Base-by-base conservation (phyloP, 371 early-diverging fungal species). In the Thermomucor indicae-seudaticae region DNA sequence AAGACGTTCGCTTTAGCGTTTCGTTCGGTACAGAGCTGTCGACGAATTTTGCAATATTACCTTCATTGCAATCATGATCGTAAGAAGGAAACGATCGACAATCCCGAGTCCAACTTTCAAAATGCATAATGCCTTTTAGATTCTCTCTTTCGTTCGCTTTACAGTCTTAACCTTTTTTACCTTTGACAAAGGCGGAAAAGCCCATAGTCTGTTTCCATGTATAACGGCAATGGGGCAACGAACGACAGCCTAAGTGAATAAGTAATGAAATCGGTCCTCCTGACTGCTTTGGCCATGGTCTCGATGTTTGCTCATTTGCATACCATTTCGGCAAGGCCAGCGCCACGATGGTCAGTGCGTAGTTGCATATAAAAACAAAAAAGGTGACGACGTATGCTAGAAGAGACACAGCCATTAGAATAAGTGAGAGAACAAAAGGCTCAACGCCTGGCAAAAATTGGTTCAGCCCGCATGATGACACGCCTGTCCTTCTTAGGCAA, bases 201-300 rank as follows among this genome's bases (percentile, higher is more conserved):
- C 1, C 74, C 74, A 53, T 75, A 75, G 38, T 69, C 69, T 42
- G 69, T 75, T 49, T 75, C 72, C 39, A 63, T 70, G 44, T 72
- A 70, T 52, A 72, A 64, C 3, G 76, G 76, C 22, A 62, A 48
- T 11, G 76, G 76, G 29, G 64, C 60, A 12, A 66, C 61, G 65
- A 72, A 72, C 3, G 64, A 70, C 12, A 72, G 43, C 72, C 70
- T 72, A 47, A 16, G 25, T 30, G 31, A 20, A 32, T 27, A 32
- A 46, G 12, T 1, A 19, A 29, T 25, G 32, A 14, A 24, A 16
- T 30, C 17, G 24, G 38, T 19, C 17, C 23, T 6, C 30, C 30
- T 32, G 19, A 43, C 6, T 42, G 16, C 39, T 27, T 27, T 45
- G n/a, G 31, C 22, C 3, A 2, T n/a, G n/a, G n/a, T n/a, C n/a